phyloP scores from a whole-genome alignment of 352 stramenopile genomes.

The Phytopythium oedochilum region DNA sequence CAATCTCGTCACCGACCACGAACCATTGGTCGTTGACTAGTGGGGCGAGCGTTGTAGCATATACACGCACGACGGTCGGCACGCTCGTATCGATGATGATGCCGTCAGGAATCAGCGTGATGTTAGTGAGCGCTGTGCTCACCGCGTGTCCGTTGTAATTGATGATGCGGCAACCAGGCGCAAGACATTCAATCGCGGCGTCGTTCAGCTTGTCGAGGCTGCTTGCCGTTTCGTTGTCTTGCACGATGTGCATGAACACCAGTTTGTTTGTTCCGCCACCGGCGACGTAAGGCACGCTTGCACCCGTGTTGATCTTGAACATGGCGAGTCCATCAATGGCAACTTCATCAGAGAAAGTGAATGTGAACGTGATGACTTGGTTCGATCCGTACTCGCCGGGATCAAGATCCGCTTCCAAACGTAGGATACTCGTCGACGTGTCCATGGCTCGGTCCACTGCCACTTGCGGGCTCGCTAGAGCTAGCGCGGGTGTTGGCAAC shows the following conservation, averaged over 20 bases:
- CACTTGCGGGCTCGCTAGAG: slow-evolving; percentile 38
- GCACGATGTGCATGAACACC: slow-evolving; percentile 72
- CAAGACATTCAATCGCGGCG: slow-evolving; percentile 38
- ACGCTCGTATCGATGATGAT: slow-evolving; percentile 61
- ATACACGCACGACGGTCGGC: slow-evolving; percentile 54
- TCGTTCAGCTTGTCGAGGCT: slow-evolving; percentile 60
- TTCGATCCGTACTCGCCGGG: slow-evolving; percentile 63
- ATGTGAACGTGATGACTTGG: slow-evolving; percentile 60
- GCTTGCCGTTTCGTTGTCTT: slow-evolving; percentile 28
- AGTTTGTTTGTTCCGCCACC: slow-evolving; percentile 43
- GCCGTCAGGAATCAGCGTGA: slow-evolving; percentile 33
- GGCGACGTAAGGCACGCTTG: slow-evolving; percentile 49
- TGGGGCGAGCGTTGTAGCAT: slow-evolving; percentile 44
- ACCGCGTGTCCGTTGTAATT: slow-evolving; percentile 62
- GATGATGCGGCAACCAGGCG: slow-evolving; percentile 39
- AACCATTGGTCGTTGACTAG: slow-evolving; percentile 61
- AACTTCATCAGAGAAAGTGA: slow-evolving; percentile 81
- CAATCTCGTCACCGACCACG: slow-evolving; percentile 72
- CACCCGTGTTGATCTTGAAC: slow-evolving; percentile 60
- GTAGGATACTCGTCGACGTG: slow-evolving; percentile 37
- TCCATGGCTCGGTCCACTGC: slow-evolving; percentile 40
- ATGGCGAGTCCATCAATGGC: slow-evolving; percentile 34
- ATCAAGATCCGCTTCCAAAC: slow-evolving; percentile 38
- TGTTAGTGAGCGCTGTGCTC: slow-evolving; percentile 27
- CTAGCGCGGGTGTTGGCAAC: slow-evolving; percentile 31